Percentiles rank a stretch among this genome's conserved stretches.
These are phyloP conservation scores for Tolypocladium amazonense DNA, from an alignment of 2,329 filamentous ascomycete genomes.

Conservation along the genomic window DNA sequence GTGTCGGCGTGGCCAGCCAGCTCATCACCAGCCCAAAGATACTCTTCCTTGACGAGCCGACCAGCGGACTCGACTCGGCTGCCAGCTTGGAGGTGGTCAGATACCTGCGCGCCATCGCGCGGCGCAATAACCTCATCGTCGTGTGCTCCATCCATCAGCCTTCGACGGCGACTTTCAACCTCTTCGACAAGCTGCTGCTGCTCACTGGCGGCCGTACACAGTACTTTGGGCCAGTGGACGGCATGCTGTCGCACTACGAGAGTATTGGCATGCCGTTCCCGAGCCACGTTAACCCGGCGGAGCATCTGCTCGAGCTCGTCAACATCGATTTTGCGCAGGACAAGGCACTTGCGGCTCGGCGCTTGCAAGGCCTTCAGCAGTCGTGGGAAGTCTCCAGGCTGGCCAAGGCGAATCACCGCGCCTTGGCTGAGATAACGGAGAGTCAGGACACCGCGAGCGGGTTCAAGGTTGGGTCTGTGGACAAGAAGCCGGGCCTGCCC, in stretches of 20 bases:
- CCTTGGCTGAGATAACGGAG: not conserved
- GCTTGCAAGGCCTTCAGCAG: conserved; percentile 14
- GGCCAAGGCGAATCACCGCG: not conserved
- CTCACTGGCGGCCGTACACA: conserved; percentile 60
- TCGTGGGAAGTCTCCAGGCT: conserved; percentile 11
- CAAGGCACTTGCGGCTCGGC: conserved; percentile 28
- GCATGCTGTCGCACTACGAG: conserved; percentile 53
- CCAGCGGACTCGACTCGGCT: conserved; percentile 70
- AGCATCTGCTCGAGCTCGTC: conserved; percentile 68
- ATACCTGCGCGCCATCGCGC: conserved; percentile 57
- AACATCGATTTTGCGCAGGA: conserved; percentile 63
- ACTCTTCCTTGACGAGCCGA: conserved; percentile 76
- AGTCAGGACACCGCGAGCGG: conserved; percentile 7
- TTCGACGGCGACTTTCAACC: conserved; percentile 65
- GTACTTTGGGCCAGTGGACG: conserved; percentile 57
- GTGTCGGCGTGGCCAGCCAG: conserved; percentile 70
- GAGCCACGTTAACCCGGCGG: conserved; percentile 64
- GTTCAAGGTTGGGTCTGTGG: conserved; percentile 6
- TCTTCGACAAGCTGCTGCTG: conserved; percentile 71
- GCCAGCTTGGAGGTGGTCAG: conserved; percentile 67
- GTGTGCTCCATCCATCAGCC: conserved; percentile 82
- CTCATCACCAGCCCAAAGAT: conserved; percentile 74
- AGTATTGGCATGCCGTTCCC: conserved; percentile 52
- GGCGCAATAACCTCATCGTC: conserved; percentile 60
- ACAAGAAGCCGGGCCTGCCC: conserved; percentile 30